Evolutionary conservation across 768 basidiomycete species (phyloP).

Genomic region (Lentinula aciculospora): DNA sequence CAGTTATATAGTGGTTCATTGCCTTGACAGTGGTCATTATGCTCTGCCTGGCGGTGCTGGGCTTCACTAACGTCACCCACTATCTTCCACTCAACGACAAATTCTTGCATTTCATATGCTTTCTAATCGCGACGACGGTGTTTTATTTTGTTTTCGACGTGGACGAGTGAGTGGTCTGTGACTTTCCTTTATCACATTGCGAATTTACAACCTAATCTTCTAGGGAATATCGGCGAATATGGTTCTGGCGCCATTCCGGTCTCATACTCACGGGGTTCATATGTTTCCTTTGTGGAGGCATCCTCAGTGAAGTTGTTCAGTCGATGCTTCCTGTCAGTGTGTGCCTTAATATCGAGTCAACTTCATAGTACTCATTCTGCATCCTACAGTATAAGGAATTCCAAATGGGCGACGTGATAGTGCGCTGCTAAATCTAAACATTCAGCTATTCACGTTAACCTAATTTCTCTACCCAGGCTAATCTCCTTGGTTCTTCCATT

Average conservation of each 20-base stretch:
- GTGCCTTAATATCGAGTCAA: background rate
- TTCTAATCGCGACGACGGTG: conserved; percentile 66
- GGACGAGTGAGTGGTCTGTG: conserved; percentile 67
- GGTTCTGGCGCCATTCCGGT: conserved; percentile 79
- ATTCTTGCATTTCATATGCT: conserved; percentile 73
- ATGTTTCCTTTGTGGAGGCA: conserved; percentile 77
- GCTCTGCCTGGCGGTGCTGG: conserved; percentile 65
- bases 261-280: conserved; percentile 62
- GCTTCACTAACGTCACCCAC: conserved; percentile 67
- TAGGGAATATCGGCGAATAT: conserved; percentile 74
- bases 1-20: conserved; percentile 71
- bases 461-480: conserved; percentile 50
- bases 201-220: too few species aligned
- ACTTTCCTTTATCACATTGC: background rate
- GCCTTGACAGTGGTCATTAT: conserved; percentile 64
- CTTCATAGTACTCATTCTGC: background rate
- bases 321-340: conserved; percentile 62
- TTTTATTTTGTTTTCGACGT: conserved; percentile 89
- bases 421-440: conserved; percentile 24
- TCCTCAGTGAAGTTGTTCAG: conserved; percentile 80
- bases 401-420: conserved; percentile 66
- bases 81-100: conserved; percentile 74
- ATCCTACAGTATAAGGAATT: conserved; percentile 58
- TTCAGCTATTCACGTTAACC: conserved; percentile 6
- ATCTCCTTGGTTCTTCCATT: conserved; percentile 64